phyloP scores from a whole-genome alignment of 2,329 filamentous ascomycete species.

The Dothistroma septosporum region DNA sequence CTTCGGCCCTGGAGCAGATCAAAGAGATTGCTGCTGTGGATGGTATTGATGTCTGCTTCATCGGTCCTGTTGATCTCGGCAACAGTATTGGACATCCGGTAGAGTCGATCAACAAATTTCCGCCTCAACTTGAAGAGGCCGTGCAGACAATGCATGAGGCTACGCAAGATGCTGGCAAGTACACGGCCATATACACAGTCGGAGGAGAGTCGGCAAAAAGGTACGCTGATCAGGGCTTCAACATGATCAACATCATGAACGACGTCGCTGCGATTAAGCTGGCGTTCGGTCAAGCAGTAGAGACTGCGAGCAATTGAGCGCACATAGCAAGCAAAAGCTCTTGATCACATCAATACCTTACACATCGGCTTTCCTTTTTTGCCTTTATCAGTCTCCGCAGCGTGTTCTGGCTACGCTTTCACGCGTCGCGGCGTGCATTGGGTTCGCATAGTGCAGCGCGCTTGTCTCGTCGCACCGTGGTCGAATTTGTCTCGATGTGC shows the following conservation, averaged over 20 bases:
- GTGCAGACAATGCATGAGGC: conserved; percentile 51
- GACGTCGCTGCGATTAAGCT: conserved; percentile 32
- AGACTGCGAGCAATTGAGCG: conserved; percentile 22
- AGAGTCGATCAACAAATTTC: conserved; percentile 41
- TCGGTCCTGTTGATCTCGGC: conserved; percentile 55
- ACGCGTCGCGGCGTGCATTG: not conserved
- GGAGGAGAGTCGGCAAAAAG: conserved; percentile 49
- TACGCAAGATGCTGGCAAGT: conserved; percentile 51
- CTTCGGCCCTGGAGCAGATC: conserved; percentile 38
- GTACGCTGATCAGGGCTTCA: conserved; percentile 53
- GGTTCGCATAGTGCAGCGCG: not conserved
- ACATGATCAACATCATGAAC: conserved; percentile 46
- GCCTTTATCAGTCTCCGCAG: no score
- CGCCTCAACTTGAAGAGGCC: conserved; percentile 49
- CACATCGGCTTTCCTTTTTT: no score
- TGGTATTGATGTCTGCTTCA: conserved; percentile 49
- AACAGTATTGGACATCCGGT: conserved; percentile 56
- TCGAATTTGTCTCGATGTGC: no score
- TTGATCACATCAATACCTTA: not conserved
- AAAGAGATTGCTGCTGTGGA: conserved; percentile 49
- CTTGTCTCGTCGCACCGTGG: not conserved
- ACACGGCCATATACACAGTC: conserved; percentile 53
- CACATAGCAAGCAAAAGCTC: not conserved
- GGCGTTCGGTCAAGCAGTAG: conserved; percentile 28
- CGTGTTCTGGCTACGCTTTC: not conserved